Evolutionary conservation across 2,329 filamentous ascomycete species (phyloP).

Genomic region (Botryotinia calthae): DNA sequence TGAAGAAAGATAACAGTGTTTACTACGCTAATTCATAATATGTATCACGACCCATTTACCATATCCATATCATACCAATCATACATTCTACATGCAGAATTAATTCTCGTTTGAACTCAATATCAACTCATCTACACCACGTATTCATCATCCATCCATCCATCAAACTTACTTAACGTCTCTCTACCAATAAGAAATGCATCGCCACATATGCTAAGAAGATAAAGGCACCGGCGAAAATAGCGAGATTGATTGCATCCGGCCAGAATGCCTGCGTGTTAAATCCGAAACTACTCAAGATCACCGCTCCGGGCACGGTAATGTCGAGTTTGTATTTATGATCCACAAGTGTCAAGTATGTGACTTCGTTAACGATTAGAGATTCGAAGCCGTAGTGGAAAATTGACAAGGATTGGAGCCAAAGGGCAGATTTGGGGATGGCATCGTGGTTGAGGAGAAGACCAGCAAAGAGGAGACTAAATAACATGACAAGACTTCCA

Average conservation of each 20-base stretch:
- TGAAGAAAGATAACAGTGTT: neutral
- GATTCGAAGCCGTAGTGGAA: slow-evolving; percentile 98
- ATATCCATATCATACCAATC: slow-evolving; percentile 1
- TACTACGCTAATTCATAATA: slow-evolving; percentile 4
- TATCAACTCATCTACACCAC: neutral
- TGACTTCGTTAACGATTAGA: slow-evolving; percentile 94
- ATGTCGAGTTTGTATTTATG: slow-evolving; percentile 97
- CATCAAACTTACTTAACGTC: slow-evolving; percentile 51
- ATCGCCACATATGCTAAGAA: slow-evolving; percentile 87
- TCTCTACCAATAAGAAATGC: slow-evolving; percentile 91
- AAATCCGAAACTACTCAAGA: slow-evolving; percentile 93
- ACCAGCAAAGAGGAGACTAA: slow-evolving; percentile 91
- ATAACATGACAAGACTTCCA: slow-evolving; percentile 94
- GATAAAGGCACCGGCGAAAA: slow-evolving; percentile 81
- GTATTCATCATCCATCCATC: neutral
- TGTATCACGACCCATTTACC: neutral
- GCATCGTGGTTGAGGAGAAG: slow-evolving; percentile 92
- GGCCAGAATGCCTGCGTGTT: slow-evolving; percentile 81
- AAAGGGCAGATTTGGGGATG: slow-evolving; percentile 79
- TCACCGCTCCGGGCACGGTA: slow-evolving; percentile 89
- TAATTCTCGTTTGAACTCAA: neutral
- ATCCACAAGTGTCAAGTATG: slow-evolving; percentile 83
- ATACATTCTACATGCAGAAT: slow-evolving; percentile 8
- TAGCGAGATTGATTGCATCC: slow-evolving; percentile 76
- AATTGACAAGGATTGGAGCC: slow-evolving; percentile 91